Evolutionary conservation across 2,329 filamentous ascomycete genomes (phyloP), one percentile per base, ranked within the genome.

Genomic region (Ophiostoma triangulosporum): DNA sequence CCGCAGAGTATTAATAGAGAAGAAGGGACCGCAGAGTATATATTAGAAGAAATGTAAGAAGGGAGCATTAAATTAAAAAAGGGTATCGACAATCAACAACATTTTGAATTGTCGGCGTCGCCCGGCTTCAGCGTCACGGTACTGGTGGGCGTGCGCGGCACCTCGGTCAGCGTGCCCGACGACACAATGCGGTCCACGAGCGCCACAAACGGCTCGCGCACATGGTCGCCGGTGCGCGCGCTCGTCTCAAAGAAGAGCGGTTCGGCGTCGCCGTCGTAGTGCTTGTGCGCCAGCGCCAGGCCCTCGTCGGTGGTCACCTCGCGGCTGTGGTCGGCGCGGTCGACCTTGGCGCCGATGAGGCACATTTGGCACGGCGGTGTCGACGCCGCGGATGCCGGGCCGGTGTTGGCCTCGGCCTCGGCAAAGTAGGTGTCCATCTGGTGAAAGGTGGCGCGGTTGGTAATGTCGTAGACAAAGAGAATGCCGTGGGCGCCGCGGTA

Each of bases 341-440:
- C 76, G 22, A 73, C 63, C 62, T 78, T 79, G 56, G 69, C 69
- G 5, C 74, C 76, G 24, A 78, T 71, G n/a, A 60, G 46, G 27
- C 57, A 58, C 38, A 56, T 57, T 17, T 57, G 57, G 32, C 57
- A 60, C 24, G 24, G 35, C 9, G 35, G 14, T 1, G 35, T 6
- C 1, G 35, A 12, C 8, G 31, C 36, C 2, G 17, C 32, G 8
- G 27, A 14, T 9, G 17, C 67, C 68, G 50, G 68, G 3, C 29
- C 15, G 1, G 73, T 74, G 60, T 76, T 76, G 12, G 64, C 62
- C 60, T 74, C 70, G 6, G 71, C 75, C 61, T 78, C 75, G 45
- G 74, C 70, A 58, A 76, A 75, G 75, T 75, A 79, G 50, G 68
- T 66, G 46, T 74, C 72, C 73, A 78, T 74, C 49, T 70, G 68